Conservation (phyloP, 2,329 filamentous ascomycete genomes). For the Colletotrichum lindemuthianum region DNA sequence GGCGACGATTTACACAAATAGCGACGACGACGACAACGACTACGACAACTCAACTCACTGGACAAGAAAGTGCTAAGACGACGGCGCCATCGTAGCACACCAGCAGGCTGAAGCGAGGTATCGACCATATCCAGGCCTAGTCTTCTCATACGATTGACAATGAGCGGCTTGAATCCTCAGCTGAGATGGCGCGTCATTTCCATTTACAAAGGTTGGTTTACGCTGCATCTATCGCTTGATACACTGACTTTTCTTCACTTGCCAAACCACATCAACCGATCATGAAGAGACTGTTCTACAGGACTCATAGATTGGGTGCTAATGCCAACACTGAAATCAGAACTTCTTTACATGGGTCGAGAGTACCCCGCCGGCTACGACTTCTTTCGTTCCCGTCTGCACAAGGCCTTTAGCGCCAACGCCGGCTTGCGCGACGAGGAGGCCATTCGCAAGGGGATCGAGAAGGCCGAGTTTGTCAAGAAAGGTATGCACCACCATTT, state of each 20-base stretch:
- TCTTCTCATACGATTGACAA: background rate
- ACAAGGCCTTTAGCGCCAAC: conserved; percentile 86
- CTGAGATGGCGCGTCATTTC: conserved; percentile 82
- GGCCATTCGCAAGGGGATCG: conserved; percentile 80
- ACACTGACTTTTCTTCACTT: background rate
- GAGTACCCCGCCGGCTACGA: conserved; percentile 86
- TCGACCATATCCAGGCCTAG: too few relatives aligned
- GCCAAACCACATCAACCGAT: background rate
- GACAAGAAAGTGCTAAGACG: too few relatives aligned
- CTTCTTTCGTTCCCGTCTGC: conserved; percentile 84
- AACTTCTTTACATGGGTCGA: conserved; percentile 84
- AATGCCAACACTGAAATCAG: conserved; percentile 54
- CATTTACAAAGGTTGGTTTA: conserved; percentile 81
- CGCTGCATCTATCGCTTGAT: background rate
- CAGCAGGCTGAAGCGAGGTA: too few relatives aligned
- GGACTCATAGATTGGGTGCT: too few relatives aligned
- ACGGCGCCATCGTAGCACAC: too few relatives aligned
- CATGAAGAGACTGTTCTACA: too few relatives aligned
- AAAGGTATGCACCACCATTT: conserved; percentile 70
- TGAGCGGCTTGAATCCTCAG: conserved; percentile 54
- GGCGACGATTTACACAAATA: too few relatives aligned
- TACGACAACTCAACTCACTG: background rate
- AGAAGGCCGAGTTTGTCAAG: conserved; percentile 86
- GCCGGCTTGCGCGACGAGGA: conserved; percentile 75
- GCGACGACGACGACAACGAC: background rate